Percentiles rank a stretch among this genome's conserved stretches.
phyloP scores from a whole-genome alignment of 805 yeast species.

The Zygoascus ofunaensis region DNA sequence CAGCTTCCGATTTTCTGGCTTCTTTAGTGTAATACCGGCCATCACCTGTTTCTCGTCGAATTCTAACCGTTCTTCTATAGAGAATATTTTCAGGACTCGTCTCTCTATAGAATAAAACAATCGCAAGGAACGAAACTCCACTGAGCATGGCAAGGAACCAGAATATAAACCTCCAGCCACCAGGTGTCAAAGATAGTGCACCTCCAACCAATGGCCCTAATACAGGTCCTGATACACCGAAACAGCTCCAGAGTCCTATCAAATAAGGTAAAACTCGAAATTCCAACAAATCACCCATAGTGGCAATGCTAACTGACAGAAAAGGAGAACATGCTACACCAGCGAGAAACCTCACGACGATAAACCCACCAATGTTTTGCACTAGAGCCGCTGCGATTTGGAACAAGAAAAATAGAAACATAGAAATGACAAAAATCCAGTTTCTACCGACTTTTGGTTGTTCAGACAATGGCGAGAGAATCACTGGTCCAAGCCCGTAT shows the following conservation, averaged over 20 bases:
- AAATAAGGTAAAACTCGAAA: slow-evolving; percentile 36
- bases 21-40: slow-evolving; percentile 9
- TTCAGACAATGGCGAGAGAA: slow-evolving; percentile 55
- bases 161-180: slow-evolving; percentile 47
- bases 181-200: slow-evolving; percentile 34
- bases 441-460: slow-evolving; percentile 41
- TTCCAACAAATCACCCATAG: slow-evolving; percentile 41
- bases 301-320: slow-evolving; percentile 51
- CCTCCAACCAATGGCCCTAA: slow-evolving; percentile 52
- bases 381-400: slow-evolving; percentile 51
- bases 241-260: slow-evolving; percentile 44
- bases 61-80: slow-evolving; percentile 6
- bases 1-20: slow-evolving; percentile 1
- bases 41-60: slow-evolving; percentile 44
- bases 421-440: slow-evolving; percentile 36
- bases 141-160: slow-evolving; percentile 39
- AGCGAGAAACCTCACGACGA: slow-evolving; percentile 42
- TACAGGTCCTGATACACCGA: slow-evolving; percentile 47
- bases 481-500: slow-evolving; percentile 54
- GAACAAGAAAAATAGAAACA: slow-evolving; percentile 39
- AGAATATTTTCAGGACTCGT: slow-evolving; percentile 4
- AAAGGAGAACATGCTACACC: slow-evolving; percentile 52
- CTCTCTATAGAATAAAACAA: slow-evolving; percentile 4
- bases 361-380: slow-evolving; percentile 41
- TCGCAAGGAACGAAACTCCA: slow-evolving; percentile 31